Conservation (phyloP, 345 rosid species). For the Brassica napus region DNA sequence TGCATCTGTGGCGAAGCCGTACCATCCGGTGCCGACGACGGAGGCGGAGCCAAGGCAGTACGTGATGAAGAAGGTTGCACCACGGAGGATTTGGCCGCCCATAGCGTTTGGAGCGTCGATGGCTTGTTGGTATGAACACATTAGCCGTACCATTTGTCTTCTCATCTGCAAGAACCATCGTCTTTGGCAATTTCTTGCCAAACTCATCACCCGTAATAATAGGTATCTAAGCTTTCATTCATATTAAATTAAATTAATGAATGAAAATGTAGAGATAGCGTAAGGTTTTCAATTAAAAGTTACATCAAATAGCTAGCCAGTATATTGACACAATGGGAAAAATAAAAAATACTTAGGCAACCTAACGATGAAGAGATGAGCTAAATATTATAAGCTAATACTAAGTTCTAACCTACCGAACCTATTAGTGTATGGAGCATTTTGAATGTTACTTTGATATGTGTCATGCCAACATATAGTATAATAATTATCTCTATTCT, state of each 20-base stretch:
- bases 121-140: conserved; percentile 96
- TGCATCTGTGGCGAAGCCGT: conserved; percentile 57
- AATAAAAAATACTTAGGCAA: conserved; percentile 20
- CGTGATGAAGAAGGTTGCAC: conserved; percentile 80
- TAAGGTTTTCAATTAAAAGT: not conserved
- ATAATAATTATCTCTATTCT: conserved; percentile 1
- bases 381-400: not conserved
- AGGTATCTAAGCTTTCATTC: conserved; percentile 32
- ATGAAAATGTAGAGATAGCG: not conserved
- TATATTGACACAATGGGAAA: not conserved
- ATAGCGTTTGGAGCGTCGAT: conserved; percentile 82
- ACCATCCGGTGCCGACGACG: conserved; percentile 69
- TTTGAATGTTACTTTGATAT: not conserved
- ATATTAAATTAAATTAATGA: not conserved
- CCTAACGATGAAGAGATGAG: conserved; percentile 20
- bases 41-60: conserved; percentile 64
- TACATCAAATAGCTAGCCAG: conserved; percentile 8
- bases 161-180: conserved; percentile 89
- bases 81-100: conserved; percentile 82
- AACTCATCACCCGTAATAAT: conserved; percentile 76
- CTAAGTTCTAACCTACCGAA: conserved; percentile 29
- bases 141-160: conserved; percentile 77
- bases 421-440: conserved; percentile 13
- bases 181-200: conserved; percentile 81
- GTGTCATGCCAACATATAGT: conserved; percentile 16